These are phyloP conservation scores for Candida khao-thaluensis DNA, from an alignment of 805 yeast genomes.

Conservation along the genomic window DNA sequence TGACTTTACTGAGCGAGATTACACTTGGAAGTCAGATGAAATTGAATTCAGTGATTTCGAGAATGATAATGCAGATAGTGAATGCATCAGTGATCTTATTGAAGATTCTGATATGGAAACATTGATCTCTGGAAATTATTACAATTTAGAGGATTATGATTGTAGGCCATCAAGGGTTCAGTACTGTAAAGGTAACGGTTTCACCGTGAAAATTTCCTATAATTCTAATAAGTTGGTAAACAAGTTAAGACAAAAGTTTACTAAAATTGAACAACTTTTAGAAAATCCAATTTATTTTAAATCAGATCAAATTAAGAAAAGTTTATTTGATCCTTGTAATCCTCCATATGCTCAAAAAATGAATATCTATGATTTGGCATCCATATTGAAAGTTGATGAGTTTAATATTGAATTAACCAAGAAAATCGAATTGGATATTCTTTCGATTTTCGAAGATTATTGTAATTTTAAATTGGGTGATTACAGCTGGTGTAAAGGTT, in stretches of 20 bases:
- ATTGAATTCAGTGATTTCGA: slow-evolving; percentile 3
- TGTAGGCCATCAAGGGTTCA: neutral
- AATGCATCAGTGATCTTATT: neutral
- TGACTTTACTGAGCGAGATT: neutral
- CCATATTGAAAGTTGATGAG: slow-evolving; percentile 6
- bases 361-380: slow-evolving; percentile 8
- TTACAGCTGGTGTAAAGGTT: slow-evolving; percentile 10
- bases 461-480: slow-evolving; percentile 11
- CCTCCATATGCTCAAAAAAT: slow-evolving; percentile 6
- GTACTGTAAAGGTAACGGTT: neutral
- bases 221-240: slow-evolving; percentile 2
- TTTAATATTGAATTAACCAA: slow-evolving; percentile 11
- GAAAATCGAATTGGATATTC: slow-evolving; percentile 8
- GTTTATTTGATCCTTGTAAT: neutral
- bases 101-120: neutral
- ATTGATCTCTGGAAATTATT: neutral
- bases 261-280: slow-evolving; percentile 4
- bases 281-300: slow-evolving; percentile 2
- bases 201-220: slow-evolving; percentile 5
- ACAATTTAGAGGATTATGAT: neutral
- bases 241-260: slow-evolving; percentile 1
- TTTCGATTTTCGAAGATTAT: slow-evolving; percentile 7
- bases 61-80: neutral
- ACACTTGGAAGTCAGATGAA: slow-evolving; percentile 2
- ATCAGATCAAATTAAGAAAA: neutral